Evolutionary conservation across 2,329 filamentous ascomycete genomes (phyloP).

Genomic region (Phyllosticta ampelicida): DNA sequence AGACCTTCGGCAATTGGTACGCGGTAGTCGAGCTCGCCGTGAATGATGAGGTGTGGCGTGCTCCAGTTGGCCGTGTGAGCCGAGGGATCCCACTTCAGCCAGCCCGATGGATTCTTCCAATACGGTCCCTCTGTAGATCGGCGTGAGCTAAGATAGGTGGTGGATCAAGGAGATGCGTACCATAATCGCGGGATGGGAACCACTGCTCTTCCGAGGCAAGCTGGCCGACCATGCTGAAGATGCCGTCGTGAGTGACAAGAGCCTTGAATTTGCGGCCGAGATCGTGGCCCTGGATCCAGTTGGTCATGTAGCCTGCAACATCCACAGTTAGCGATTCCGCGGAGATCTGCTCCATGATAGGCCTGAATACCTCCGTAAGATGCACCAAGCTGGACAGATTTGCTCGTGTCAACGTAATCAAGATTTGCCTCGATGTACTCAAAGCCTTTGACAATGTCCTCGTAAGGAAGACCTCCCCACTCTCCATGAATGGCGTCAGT

Average conservation of each 20-base stretch:
- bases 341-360: slow-evolving; percentile 3
- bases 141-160: neutral
- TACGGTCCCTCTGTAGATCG: slow-evolving; percentile 16
- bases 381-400: slow-evolving; percentile 64
- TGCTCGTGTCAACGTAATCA: slow-evolving; percentile 55
- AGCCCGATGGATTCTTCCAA: slow-evolving; percentile 34
- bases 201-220: slow-evolving; percentile 42
- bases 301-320: slow-evolving; percentile 35
- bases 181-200: slow-evolving; percentile 39
- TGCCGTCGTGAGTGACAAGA: slow-evolving; percentile 78
- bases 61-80: slow-evolving; percentile 56
- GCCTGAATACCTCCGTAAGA: slow-evolving; percentile 26
- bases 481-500: slow-evolving; percentile 66
- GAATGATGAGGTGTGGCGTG: slow-evolving; percentile 82
- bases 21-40: slow-evolving; percentile 83
- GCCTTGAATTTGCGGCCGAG: slow-evolving; percentile 79
- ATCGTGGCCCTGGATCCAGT: slow-evolving; percentile 84
- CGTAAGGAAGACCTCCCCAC: slow-evolving; percentile 78
- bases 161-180: neutral
- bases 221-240: slow-evolving; percentile 53
- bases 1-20: slow-evolving; percentile 77
- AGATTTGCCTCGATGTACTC: slow-evolving; percentile 60
- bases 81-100: slow-evolving; percentile 49
- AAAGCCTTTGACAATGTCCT: slow-evolving; percentile 69
- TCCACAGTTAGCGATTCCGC: neutral